Evolutionary conservation across 2,329 filamentous ascomycete species (phyloP), one percentile per base, ranked within the genome.

Genomic region (Byssochlamys sp.): DNA sequence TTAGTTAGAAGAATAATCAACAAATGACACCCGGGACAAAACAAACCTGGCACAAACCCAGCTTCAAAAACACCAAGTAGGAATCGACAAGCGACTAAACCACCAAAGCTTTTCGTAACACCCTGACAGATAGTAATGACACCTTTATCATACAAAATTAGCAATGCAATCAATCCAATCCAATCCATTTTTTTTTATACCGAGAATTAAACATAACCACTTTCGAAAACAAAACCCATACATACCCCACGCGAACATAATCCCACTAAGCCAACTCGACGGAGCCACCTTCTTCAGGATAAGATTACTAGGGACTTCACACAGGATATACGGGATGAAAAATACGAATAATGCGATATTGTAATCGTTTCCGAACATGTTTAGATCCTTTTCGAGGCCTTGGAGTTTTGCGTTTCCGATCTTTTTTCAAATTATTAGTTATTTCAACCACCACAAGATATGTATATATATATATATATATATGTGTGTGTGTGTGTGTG

Each of bases 81-180:
- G 55, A 74, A 67, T 1, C 72, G 66, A 55, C 69, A 72, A 11
- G 64, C 69, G 7, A 73, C 63, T 45, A 76, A 65, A 2, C 74
- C 75, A 19, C 66, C 67, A 33, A 77, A 78, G 33, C 67, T 73
- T 27, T 61, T 52, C 0, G 73, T 75, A 2, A 77, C 58, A 0
- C 76, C 76, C 59, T 77, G 73, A 28, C 74, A 77, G 62, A 75
- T 69, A 1, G 74, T 74, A 11, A 78, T 60, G 19, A 77, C 62
- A 1, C 74, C 75, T 76, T 25, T 10, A 5, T 4, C n/a, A 5
- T 6, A 58, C 14, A 33, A 52, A 7, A 64, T 57, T 28, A 63
- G 58, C 55, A n/a, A n/a, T n/a, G n/a, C n/a, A n/a, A n/a, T n/a
- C n/a, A n/a, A n/a, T n/a, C n/a, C n/a, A n/a, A n/a, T n/a, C n/a